Evolutionary conservation across 2,329 filamentous ascomycete species (phyloP), one percentile per base, ranked within the genome.

Genomic region (Penicillium glabrum): DNA sequence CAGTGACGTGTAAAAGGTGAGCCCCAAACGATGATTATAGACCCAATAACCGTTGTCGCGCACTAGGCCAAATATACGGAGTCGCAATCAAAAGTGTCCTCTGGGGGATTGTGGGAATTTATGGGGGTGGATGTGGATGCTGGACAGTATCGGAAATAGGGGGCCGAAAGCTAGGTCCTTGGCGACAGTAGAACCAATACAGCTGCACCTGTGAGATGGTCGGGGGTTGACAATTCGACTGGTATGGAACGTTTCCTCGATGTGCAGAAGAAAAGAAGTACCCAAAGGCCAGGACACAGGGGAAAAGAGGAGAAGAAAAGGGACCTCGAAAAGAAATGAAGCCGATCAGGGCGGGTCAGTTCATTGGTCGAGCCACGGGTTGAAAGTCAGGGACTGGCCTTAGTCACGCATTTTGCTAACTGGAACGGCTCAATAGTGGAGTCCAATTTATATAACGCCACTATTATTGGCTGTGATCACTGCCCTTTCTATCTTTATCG

Each of bases 401-500:
- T 53, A 46, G 51, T 46, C 43, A 53, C 5, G 26, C 9, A 11
- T 10, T 21, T 41, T 41, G 19, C 19, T 41, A 41, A 41, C 11
- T 23, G n/a, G 39, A 45, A 35, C 37, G 33, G 48, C 35, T 26
- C 26, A 24, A 47, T 23, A n/a, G 47, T 50, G 47, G 47, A 50
- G 13, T 11, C 24, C 10, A 46, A 46, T 41, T 41, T 24, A 26
- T 44, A 29, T 51, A 31, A 14, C n/a, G 7, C 9, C 26, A 14
- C 11, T n/a, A 3, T 53, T 31, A 46, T 53, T 53, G 50, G 50
- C 19, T 11, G 3, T 13, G 13, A 29, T 8, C 23, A 21, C 13
- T 49, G 9, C 33, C 31, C 31, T 51, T 44, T 51, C 50, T 52
- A 52, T 52, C 50, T 53, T 46, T 53, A 35, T 53, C 39, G 50